Evolutionary conservation across 2,329 filamentous ascomycete genomes (phyloP).

Genomic region (Calycina marina): DNA sequence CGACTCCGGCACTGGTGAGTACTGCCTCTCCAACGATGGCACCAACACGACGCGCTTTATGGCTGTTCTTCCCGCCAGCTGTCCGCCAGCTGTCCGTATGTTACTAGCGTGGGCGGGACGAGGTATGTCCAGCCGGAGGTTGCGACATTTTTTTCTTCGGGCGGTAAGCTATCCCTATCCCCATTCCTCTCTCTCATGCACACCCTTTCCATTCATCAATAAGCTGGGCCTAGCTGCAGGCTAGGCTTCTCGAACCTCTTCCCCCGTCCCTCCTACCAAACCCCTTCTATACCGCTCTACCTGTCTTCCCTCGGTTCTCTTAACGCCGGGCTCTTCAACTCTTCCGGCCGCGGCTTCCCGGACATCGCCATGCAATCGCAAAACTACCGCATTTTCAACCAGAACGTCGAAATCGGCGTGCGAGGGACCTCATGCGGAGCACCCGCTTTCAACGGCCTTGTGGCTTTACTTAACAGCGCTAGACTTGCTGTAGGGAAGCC

Average conservation of each 20-base stretch:
- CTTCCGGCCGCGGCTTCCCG: conserved; percentile 31
- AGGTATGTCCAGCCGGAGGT: conserved; percentile 23
- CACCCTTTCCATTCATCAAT: not conserved
- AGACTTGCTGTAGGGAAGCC: conserved; percentile 35
- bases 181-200: not conserved
- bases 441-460: conserved; percentile 39
- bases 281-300: conserved; percentile 26
- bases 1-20: conserved; percentile 23
- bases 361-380: conserved; percentile 41
- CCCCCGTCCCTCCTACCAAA: conserved; percentile 30
- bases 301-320: conserved; percentile 26
- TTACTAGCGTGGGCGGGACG: conserved; percentile 45
- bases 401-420: conserved; percentile 24
- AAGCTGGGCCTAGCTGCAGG: too few relatives aligned
- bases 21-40: conserved; percentile 39
- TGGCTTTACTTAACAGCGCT: conserved; percentile 47
- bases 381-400: conserved; percentile 31
- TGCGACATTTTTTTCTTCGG: conserved; percentile 26
- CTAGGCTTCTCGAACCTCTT: conserved; percentile 40
- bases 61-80: conserved; percentile 47
- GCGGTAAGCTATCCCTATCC: conserved; percentile 34
- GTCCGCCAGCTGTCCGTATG: conserved; percentile 33
- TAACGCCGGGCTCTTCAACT: conserved; percentile 31
- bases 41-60: conserved; percentile 37
- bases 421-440: conserved; percentile 38